phyloP scores from a whole-genome alignment of 768 basidiomycete species.

The Leccinum truebloodii region DNA sequence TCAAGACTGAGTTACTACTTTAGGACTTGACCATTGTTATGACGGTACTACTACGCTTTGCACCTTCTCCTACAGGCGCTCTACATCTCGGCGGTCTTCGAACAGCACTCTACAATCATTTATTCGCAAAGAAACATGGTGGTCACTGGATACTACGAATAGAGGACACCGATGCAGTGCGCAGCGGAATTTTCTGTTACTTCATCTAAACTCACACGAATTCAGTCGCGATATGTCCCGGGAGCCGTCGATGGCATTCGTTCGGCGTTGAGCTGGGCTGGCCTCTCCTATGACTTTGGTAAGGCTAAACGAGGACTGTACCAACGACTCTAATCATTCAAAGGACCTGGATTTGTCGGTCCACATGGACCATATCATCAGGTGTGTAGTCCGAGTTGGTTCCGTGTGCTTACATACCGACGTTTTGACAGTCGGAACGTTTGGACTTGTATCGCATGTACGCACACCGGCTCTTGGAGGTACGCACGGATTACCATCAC shows the following conservation, averaged over 20 bases:
- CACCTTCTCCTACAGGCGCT: slow-evolving; percentile 94
- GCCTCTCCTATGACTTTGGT: slow-evolving; percentile 92
- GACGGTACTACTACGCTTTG: slow-evolving; percentile 83
- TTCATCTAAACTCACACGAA: not conserved
- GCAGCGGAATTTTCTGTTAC: slow-evolving; percentile 23
- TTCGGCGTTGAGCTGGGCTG: slow-evolving; percentile 84
- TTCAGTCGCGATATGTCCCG: slow-evolving; percentile 75
- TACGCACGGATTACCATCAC: slow-evolving; percentile 31
- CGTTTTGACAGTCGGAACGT: slow-evolving; percentile 73
- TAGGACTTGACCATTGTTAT: not conserved
- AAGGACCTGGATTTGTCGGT: slow-evolving; percentile 78
- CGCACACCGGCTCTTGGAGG: slow-evolving; percentile 73
- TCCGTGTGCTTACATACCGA: not conserved
- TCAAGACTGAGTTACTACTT: not conserved
- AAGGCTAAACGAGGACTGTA: slow-evolving; percentile 15
- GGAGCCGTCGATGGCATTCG: slow-evolving; percentile 83
- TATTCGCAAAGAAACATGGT: slow-evolving; percentile 76
- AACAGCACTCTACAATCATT: slow-evolving; percentile 91
- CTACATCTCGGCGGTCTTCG: slow-evolving; percentile 94
- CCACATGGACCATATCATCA: slow-evolving; percentile 87
- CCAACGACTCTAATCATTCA: slow-evolving; percentile 6
- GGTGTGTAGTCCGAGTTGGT: slow-evolving; percentile 38
- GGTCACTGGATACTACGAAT: slow-evolving; percentile 92
- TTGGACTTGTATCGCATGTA: slow-evolving; percentile 81
- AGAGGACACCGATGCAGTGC: slow-evolving; percentile 92